Conservation (phyloP, 805 yeast species). For the Tetrapisispora phaffii region DNA sequence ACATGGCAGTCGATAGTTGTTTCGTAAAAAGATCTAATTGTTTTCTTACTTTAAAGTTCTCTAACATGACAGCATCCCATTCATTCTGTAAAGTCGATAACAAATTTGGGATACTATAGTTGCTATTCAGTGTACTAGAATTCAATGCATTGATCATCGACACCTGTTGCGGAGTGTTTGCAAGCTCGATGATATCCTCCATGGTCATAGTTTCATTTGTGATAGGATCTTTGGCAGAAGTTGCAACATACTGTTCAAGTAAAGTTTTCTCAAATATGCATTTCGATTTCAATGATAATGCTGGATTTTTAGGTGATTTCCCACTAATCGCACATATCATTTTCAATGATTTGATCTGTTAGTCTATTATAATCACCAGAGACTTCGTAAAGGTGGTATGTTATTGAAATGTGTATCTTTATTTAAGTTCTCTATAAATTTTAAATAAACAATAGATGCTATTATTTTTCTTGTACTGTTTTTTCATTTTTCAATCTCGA, state of each 20-base stretch:
- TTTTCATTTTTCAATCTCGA: no score
- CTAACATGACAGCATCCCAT: slow-evolving; percentile 82
- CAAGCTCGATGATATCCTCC: slow-evolving; percentile 47
- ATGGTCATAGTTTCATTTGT: slow-evolving; percentile 47
- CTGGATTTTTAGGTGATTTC: slow-evolving; percentile 58
- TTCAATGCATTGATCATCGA: slow-evolving; percentile 22
- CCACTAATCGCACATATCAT: slow-evolving; percentile 51
- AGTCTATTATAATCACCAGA: background rate
- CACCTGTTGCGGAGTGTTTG: slow-evolving; percentile 25
- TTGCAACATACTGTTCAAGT: slow-evolving; percentile 50
- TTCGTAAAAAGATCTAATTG: slow-evolving; percentile 56
- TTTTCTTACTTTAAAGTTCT: slow-evolving; percentile 65
- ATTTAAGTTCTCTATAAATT: background rate
- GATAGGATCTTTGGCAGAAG: slow-evolving; percentile 69
- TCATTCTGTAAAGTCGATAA: slow-evolving; percentile 72
- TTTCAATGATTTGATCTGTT: background rate
- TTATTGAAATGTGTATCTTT: background rate
- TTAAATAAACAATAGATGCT: background rate
- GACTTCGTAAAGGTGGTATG: background rate
- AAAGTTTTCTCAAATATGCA: slow-evolving; percentile 57
- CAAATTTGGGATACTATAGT: slow-evolving; percentile 55
- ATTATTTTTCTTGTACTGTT: no score
- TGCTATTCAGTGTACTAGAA: slow-evolving; percentile 38
- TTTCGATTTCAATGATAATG: slow-evolving; percentile 63
- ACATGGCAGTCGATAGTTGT: slow-evolving; percentile 67